Percentiles rank a stretch among this genome's conserved stretches.
Conservation (phyloP, 106 monocot genomes). For the Platanthera guangdongensis region DNA sequence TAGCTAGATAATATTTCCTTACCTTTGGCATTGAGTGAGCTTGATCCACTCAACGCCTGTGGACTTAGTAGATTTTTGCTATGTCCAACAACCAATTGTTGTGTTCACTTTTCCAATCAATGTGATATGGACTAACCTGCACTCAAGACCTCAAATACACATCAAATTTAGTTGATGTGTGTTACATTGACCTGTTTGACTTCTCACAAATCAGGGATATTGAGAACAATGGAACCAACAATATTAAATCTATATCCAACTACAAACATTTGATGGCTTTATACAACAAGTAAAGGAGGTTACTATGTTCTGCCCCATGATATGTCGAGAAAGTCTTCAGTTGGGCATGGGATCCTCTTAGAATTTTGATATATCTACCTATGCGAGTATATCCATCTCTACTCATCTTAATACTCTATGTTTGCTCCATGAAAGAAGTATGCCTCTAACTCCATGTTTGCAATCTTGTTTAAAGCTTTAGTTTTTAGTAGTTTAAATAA, state of each 20-base stretch:
- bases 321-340: conserved; percentile 68
- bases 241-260: conserved; percentile 84
- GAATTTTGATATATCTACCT: conserved; percentile 84
- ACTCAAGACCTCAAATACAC: too few species aligned
- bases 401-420: conserved; percentile 82
- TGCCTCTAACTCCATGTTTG: not conserved
- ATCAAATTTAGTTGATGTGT: too few species aligned
- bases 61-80: too few species aligned
- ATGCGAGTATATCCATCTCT: conserved; percentile 66
- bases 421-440: conserved; percentile 24
- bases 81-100: too few species aligned
- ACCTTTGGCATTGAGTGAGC: too few species aligned
- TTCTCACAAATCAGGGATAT: too few species aligned
- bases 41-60: too few species aligned
- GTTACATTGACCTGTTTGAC: too few species aligned
- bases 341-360: conserved; percentile 85
- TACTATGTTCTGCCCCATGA: conserved; percentile 97
- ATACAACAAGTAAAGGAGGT: conserved; percentile 97
- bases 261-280: conserved; percentile 81
- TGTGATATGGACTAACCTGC: too few species aligned
- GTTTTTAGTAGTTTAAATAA: conserved; percentile 1
- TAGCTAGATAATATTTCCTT: too few species aligned
- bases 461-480: not conserved
- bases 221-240: too few species aligned
- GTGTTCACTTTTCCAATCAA: too few species aligned